A percentile compares a stretch with the other conserved stretches of the same genome.
Conservation (phyloP, 1,284 basidiomycete species). For the Ustilago hordei region DNA sequence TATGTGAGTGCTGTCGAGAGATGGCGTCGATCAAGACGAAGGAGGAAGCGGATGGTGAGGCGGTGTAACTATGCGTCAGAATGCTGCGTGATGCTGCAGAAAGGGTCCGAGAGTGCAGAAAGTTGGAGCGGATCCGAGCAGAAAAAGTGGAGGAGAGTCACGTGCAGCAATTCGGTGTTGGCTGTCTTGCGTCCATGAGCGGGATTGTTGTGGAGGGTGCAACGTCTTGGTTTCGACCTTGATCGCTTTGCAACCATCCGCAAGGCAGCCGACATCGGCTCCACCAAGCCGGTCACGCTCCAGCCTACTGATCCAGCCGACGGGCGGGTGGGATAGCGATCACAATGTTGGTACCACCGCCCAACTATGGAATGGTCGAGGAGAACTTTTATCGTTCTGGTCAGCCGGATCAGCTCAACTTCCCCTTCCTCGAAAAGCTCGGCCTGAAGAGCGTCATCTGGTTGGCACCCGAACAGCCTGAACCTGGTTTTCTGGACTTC, state of each 20-base stretch:
- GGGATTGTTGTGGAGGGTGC: background rate
- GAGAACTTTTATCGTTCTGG: conserved; percentile 73
- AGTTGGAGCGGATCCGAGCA: background rate
- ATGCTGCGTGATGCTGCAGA: background rate
- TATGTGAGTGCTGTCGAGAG: background rate
- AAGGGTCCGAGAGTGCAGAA: background rate
- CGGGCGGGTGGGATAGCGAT: background rate
- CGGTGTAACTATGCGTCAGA: background rate
- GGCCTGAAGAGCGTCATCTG: conserved; percentile 72
- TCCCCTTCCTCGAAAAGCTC: conserved; percentile 73
- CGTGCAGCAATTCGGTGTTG: background rate
- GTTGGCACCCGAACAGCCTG: conserved; percentile 74
- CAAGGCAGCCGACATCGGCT: background rate
- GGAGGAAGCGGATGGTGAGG: background rate
- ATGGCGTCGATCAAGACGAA: background rate
- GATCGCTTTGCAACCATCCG: too few relatives aligned
- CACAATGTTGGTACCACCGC: conserved; percentile 71
- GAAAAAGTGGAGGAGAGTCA: background rate
- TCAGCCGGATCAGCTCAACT: conserved; percentile 73
- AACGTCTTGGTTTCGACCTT: background rate
- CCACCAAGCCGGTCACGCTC: background rate
- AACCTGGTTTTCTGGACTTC: conserved; percentile 70
- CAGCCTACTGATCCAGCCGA: background rate
- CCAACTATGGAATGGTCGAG: conserved; percentile 73
- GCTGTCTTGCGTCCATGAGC: background rate